Evolutionary conservation across 352 stramenopile species (phyloP), one percentile per base, ranked within the genome.

Genomic region (Phytopythium helicoides): DNA sequence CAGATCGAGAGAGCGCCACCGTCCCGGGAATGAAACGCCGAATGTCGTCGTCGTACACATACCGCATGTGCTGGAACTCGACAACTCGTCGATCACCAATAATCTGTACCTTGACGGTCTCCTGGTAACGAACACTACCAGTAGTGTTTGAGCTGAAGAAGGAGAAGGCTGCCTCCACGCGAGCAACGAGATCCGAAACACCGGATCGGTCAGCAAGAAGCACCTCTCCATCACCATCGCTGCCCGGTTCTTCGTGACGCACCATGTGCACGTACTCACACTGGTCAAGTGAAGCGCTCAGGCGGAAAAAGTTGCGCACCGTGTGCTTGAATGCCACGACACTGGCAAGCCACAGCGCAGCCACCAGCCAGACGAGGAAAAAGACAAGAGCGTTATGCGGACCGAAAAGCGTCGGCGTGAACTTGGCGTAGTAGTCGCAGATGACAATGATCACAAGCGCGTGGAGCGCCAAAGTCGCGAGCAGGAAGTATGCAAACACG

Each of bases 21-120:
- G 60, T 48, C 10, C 54, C 59, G 3, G 67, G 60, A 7, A 73
- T 47, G 60, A 81, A 81, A 7, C 51, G 34, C 10, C 51, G 16
- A 1, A 26, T 16, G 9, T 50, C 40, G 14, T 72, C 57, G 26
- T 66, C 54, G 46, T 77, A 81, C 6, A 75, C 46, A 42, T 81
- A 77, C n/a, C 70, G 67, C 14, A 81, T 28, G n/a, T 77, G 58
- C 26, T 81, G 67, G 28, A 81, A 81, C 25, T 75, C 58, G 12
- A 80, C 46, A 5, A 70, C 37, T 1, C 66, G 66, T 10, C 56
- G 23, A 8, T 46, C 53, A 6, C 42, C 56, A 23, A 64, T 37
- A 14, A 37, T 35, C 16, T 72, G 38, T 12, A 67, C 64, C 10
- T 28, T 44, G 12, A 79, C 45, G 1, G 69, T 79, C 48, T 75